A percentile compares a stretch with the other conserved stretches of the same genome.
Evolutionary conservation across 2,329 filamentous ascomycete genomes (phyloP).

Genomic region (Boeremia lycopersici): DNA sequence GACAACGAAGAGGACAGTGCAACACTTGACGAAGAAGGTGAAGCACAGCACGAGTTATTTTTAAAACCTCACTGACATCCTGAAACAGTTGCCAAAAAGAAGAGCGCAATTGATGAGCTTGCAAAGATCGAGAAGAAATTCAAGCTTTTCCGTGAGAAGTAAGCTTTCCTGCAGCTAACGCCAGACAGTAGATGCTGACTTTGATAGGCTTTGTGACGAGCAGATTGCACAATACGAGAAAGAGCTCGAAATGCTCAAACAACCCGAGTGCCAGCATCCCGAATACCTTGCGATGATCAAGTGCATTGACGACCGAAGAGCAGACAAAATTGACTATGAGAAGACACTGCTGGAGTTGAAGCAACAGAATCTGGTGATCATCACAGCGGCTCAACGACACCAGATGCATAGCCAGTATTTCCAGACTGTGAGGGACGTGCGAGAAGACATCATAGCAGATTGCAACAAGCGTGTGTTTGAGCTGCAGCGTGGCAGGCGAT

Average conservation of each 20-base stretch:
- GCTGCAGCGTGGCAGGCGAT: slow-evolving; percentile 86
- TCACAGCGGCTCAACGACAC: slow-evolving; percentile 79
- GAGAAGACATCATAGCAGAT: slow-evolving; percentile 78
- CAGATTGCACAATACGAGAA: slow-evolving; percentile 79
- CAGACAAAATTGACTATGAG: slow-evolving; percentile 79
- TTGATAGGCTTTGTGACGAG: slow-evolving; percentile 80
- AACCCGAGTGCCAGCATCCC: slow-evolving; percentile 73
- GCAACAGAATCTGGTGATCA: slow-evolving; percentile 69
- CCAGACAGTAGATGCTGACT: slow-evolving; percentile 26
- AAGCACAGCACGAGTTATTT: slow-evolving; percentile 8
- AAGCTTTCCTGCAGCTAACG: slow-evolving; percentile 29
- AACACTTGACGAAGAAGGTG: slow-evolving; percentile 47
- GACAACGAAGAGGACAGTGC: slow-evolving; percentile 50
- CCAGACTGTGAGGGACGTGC: slow-evolving; percentile 80
- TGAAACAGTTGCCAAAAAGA: slow-evolving; percentile 73
- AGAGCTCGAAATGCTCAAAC: slow-evolving; percentile 65
- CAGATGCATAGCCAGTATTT: slow-evolving; percentile 91
- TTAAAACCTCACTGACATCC: not conserved
- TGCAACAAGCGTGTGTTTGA: slow-evolving; percentile 91
- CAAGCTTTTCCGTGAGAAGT: slow-evolving; percentile 81
- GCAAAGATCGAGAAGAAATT: slow-evolving; percentile 87
- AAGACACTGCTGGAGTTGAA: slow-evolving; percentile 76
- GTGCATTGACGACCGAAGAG: slow-evolving; percentile 79
- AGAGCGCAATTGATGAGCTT: slow-evolving; percentile 78
- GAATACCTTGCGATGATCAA: slow-evolving; percentile 91